Evolutionary conservation across 2,329 filamentous ascomycete species (phyloP).

Genomic region (Exophiala calicioides): DNA sequence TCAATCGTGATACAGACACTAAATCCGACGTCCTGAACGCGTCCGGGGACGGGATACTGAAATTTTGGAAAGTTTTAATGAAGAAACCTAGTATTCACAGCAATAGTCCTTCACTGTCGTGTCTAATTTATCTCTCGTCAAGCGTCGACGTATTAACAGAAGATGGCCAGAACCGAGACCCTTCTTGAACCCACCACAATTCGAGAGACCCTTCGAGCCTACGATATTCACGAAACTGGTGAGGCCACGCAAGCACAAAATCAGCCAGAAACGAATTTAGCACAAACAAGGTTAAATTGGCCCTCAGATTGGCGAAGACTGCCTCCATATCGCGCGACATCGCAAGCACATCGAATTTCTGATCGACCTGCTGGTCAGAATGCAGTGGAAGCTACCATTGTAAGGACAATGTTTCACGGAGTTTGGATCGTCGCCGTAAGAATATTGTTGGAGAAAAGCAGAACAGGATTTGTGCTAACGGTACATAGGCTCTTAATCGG

Average conservation of each 20-base stretch:
- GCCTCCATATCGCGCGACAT: constrained; percentile 50
- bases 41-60: no score
- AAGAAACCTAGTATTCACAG: no score
- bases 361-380: constrained; percentile 50
- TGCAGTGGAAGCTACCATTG: constrained; percentile 48
- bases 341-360: constrained; percentile 44
- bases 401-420: constrained; percentile 55
- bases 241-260: neutral
- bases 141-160: no score
- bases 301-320: constrained; percentile 50
- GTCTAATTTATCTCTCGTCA: constrained; percentile 1
- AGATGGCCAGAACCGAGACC: constrained; percentile 19
- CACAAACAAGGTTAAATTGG: constrained; percentile 44
- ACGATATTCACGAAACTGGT: constrained; percentile 19
- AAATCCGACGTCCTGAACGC: neutral
- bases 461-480: no score
- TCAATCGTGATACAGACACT: no score
- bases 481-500: no score
- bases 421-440: constrained; percentile 48
- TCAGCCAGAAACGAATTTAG: constrained; percentile 16
- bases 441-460: no score
- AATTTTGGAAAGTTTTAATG: no score
- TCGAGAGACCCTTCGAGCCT: constrained; percentile 14
- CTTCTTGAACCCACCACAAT: constrained; percentile 13
- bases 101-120: no score